These are phyloP conservation scores for Rugiboletus extremiorientalis DNA, from an alignment of 1,284 basidiomycete genomes.

Conservation along the genomic window DNA sequence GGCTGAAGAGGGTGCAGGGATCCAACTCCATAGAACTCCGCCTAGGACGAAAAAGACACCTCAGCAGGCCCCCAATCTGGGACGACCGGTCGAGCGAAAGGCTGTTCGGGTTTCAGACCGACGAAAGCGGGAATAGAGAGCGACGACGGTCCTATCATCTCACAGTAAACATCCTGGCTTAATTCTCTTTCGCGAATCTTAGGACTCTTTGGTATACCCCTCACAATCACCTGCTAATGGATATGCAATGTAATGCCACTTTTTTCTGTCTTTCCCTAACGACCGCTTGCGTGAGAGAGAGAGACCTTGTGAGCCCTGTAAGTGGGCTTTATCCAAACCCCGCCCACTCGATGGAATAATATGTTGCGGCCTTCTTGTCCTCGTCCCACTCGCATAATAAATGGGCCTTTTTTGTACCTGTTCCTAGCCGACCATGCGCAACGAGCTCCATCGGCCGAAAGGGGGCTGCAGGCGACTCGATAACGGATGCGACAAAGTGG, in stretches of 20 bases:
- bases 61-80: constrained; percentile 5
- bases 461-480: constrained; percentile 58
- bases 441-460: constrained; percentile 90
- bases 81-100: constrained; percentile 19
- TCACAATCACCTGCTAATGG: constrained; percentile 11
- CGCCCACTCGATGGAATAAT: constrained; percentile 89
- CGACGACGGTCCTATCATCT: constrained; percentile 8
- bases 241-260: constrained; percentile 6
- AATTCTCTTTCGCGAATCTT: constrained; percentile 13
- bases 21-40: constrained; percentile 23
- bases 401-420: constrained; percentile 97
- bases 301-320: background rate
- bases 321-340: constrained; percentile 70
- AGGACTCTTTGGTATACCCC: constrained; percentile 15
- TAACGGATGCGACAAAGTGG: constrained; percentile 88
- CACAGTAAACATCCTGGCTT: constrained; percentile 4
- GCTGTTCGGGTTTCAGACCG: constrained; percentile 34
- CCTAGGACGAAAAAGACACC: constrained; percentile 7
- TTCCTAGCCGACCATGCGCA: constrained; percentile 93
- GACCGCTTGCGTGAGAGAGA: background rate
- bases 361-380: constrained; percentile 62
- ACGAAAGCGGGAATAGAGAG: constrained; percentile 40
- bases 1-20: constrained; percentile 51
- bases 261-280: background rate
- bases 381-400: constrained; percentile 88